phyloP scores from a whole-genome alignment of 1,139 yeast genomes.

The Zygoascus hellenicus region DNA sequence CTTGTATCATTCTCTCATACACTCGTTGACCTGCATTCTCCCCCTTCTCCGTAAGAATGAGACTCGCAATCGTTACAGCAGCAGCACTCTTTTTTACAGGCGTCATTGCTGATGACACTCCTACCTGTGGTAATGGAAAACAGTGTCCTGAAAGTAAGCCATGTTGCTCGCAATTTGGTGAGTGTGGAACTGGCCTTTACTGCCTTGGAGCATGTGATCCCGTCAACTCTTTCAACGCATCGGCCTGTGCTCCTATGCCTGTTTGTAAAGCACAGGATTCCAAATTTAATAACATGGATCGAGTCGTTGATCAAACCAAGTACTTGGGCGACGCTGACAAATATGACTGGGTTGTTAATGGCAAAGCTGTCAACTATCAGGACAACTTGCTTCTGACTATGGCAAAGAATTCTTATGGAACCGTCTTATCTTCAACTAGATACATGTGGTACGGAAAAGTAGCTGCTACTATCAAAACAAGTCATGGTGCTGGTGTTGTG shows the following conservation, averaged over 20 bases:
- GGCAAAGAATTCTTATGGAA: constrained; percentile 74
- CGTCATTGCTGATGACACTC: constrained; percentile 9
- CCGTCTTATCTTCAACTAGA: constrained; percentile 73
- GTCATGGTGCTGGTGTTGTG: constrained; percentile 74
- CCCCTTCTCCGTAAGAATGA: too few species aligned
- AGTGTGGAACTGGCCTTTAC: constrained; percentile 75
- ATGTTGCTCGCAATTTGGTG: constrained; percentile 79
- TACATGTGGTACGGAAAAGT: constrained; percentile 87
- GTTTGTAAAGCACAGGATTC: constrained; percentile 25
- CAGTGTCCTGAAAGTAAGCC: constrained; percentile 67
- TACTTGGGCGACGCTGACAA: constrained; percentile 69
- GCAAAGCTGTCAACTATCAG: constrained; percentile 52
- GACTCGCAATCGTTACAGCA: too few species aligned
- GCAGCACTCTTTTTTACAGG: too few species aligned
- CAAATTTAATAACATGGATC: constrained; percentile 26
- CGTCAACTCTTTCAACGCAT: constrained; percentile 51
- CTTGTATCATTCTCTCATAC: too few species aligned
- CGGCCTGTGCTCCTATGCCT: constrained; percentile 65
- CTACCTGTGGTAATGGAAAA: constrained; percentile 43
- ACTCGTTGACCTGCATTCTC: too few species aligned
- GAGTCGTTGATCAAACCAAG: constrained; percentile 37
- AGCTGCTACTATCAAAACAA: constrained; percentile 60
- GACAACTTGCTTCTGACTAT: constrained; percentile 60
- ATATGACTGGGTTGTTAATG: constrained; percentile 70
- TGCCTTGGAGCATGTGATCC: constrained; percentile 85